Base-by-base conservation (phyloP, 177 flowering plant genomes). In the Vitis hybrid region DNA sequence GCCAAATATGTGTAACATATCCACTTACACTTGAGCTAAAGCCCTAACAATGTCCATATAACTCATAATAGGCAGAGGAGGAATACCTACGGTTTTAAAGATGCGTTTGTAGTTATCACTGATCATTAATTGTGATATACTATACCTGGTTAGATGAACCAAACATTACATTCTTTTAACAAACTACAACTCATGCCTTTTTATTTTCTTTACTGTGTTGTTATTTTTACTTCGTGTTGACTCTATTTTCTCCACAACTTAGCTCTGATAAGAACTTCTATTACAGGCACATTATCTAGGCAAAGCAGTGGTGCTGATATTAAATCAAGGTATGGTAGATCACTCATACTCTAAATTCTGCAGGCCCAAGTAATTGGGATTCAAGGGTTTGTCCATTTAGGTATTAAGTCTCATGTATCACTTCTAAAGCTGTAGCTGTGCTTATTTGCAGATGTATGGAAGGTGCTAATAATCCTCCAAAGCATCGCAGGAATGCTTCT, bases 401-500 rank as follows among this genome's bases (percentile, higher is more conserved):
- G 9, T 51, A 33, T 66, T 22, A 10, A 4, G 39, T 50, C 11
- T 18, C 9, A 57, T 9, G 8, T n/a, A 4, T 64, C 48, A 12
- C 5, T 53, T 55, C 16, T 22, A 33, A 20, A 55, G 22, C 60
- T 50, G 16, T 29, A 9, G 20, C 10, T 39, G 49, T 20, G 2
- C 61, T 13, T 51, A 31, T 33, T 64, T 72, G 51, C 78, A 83
- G 86, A 67, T 53, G 51, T 11, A 45, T 48, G 60, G 84, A 81
- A 61, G 67, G 78, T 9, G 72, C 75, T 16, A 74, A 57, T 53
- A 67, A 70, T 72, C 72, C 68, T 69, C 72, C 80, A 45, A 83
- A 64, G 65, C 84, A 51, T 69, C 75, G 74, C 12, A 81, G 84
- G 69, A 81, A 77, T 70, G 74, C 80, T 15, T 81, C 86, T 51